These are phyloP conservation scores for Bonnemaisonia californica DNA, from an alignment of 31 red algal species.

Conservation along the genomic window DNA sequence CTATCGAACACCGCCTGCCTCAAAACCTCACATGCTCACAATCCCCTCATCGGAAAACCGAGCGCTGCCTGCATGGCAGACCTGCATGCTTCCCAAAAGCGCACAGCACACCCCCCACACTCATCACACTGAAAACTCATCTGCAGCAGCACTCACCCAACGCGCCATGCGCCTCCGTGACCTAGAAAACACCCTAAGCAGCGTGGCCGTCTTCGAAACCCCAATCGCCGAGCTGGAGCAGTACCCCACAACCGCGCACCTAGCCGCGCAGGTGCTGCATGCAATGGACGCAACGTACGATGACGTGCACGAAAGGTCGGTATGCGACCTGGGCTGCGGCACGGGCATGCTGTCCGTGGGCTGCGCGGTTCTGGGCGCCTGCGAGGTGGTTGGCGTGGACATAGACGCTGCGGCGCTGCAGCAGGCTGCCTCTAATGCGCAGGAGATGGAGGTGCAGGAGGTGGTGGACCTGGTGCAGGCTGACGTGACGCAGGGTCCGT, in stretches of 20 bases:
- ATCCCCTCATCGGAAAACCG: no score
- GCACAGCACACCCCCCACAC: no score
- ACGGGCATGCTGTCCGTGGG: constrained; percentile 79
- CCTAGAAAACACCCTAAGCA: constrained; percentile 48
- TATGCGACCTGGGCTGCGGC: constrained; percentile 88
- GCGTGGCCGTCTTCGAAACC: constrained; percentile 44
- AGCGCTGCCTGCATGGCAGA: no score
- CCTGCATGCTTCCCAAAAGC: no score
- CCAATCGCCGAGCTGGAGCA: constrained; percentile 77
- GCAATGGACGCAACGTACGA: constrained; percentile 32
- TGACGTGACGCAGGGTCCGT: constrained; percentile 40
- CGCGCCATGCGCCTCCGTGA: constrained; percentile 52
- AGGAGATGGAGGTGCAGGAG: not conserved
- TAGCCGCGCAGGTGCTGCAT: constrained; percentile 75
- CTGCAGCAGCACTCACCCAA: no score
- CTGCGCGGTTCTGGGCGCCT: constrained; percentile 17
- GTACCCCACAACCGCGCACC: constrained; percentile 85
- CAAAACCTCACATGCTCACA: no score
- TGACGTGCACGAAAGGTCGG: constrained; percentile 33
- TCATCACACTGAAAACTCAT: no score
- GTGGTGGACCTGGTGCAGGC: constrained; percentile 48
- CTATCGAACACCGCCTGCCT: no score
- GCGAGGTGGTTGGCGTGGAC: constrained; percentile 74
- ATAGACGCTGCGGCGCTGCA: constrained; percentile 65
- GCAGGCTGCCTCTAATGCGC: constrained; percentile 34